Evolutionary conservation across 1,139 yeast species (phyloP), one percentile per base, ranked within the genome.

Genomic region (Taphrina confusa): DNA sequence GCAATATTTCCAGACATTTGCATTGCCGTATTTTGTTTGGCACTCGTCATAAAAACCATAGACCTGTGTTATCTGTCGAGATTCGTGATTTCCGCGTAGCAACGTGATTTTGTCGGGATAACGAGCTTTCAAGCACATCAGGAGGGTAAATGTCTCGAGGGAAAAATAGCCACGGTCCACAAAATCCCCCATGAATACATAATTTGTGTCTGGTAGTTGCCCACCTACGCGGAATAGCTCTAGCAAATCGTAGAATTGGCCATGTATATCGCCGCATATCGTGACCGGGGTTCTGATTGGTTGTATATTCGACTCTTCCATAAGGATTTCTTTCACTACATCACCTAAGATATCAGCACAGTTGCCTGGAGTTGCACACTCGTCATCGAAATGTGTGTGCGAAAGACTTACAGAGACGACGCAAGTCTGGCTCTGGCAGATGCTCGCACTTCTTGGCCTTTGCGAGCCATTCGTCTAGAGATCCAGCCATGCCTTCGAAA

Each of bases 201-300:
- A 88, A 73, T 85, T 88, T 47, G 82, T 79, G 68, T 82, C 85
- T 0, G 98, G 98, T 69, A 94, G 81, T 37, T 97, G 97, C 28
- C 98, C 98, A 28, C 95, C 85, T 47, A 91, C 87, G 67, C 95
- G 82, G 72, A 92, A 92, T 47, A 92, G 78, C 73, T 92, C 97
- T 70, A 92, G 77, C 64, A 92, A 77, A 73, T 92, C 98, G 71
- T 92, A 97, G 72, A 92, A 92, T 73, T 92, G 98, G 5, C 98
- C 98, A 74, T 92, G 98, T 66, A 92, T 95, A 74, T 92, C 98
- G 69, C 98, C 98, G 77, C 97, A 92, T 12, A 92, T 97, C 1
- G 97, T 90, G n/a, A 92, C 97, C 1, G 98, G 98, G 34, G 94
- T 83, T 72, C 85, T 89, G 12, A 92, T 97, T 0, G 98, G 97